phyloP scores from a whole-genome alignment of 192 early-diverging fungal species.

The Backusella liffmaniae region DNA sequence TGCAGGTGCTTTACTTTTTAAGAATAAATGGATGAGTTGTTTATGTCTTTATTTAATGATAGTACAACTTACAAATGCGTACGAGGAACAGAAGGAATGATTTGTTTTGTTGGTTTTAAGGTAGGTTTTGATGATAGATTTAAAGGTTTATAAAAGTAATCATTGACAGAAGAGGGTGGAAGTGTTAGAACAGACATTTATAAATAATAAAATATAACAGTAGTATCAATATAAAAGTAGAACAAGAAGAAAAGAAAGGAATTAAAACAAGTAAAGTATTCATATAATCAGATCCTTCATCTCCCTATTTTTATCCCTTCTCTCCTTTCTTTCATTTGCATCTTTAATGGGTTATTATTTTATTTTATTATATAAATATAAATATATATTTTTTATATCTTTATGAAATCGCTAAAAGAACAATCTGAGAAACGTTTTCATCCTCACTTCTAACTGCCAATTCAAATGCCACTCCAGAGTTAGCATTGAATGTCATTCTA shows the following conservation, averaged over 20 bases:
- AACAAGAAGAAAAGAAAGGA: neutral
- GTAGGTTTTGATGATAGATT: constrained; percentile 9
- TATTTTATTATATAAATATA: constrained; percentile 3
- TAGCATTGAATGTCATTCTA: constrained; percentile 82
- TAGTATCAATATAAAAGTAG: neutral
- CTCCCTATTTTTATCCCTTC: neutral
- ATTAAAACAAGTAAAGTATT: neutral
- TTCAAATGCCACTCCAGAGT: constrained; percentile 89
- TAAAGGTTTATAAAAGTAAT: neutral
- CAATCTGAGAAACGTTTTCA: constrained; percentile 61
- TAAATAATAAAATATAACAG: neutral
- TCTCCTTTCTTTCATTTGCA: neutral
- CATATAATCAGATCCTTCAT: neutral
- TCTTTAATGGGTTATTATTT: constrained; percentile 4
- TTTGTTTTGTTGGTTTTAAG: neutral
- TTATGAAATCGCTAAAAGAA: constrained; percentile 80
- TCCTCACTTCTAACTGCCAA: constrained; percentile 77
- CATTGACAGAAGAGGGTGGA: neutral
- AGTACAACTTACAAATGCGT: neutral
- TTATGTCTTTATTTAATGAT: neutral
- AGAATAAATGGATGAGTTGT: neutral
- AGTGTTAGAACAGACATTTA: constrained; percentile 3
- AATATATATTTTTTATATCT: neutral
- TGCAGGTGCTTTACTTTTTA: neutral
- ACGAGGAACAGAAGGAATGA: constrained; percentile 15